Evolutionary conservation across 495 filamentous ascomycete genomes (phyloP), one percentile per base, ranked within the genome.

Genomic region (Parathielavia hyrcaniae): DNA sequence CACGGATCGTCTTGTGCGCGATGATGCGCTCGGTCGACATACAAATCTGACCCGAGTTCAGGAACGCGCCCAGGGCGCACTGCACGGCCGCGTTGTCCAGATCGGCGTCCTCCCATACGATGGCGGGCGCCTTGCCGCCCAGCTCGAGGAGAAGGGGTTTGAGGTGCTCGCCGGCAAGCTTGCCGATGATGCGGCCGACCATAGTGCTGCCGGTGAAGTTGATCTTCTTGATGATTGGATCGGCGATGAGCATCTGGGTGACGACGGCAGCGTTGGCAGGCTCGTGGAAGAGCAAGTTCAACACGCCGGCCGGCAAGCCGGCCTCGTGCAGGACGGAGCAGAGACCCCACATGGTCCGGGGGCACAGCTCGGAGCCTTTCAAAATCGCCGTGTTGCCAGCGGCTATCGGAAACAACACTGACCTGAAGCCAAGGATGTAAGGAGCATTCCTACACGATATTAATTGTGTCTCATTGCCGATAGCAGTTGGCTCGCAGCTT

Each of bases 1-100:
- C 77, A 26, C 80, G 80, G 53, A 96, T 70, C 16, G 79, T 76
- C 39, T 81, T 81, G 67, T 95, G 87, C 22, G 96, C 88, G 20
- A 96, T 72, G 67, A 97, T 88, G 26, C 87, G 83, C 74, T 96
- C 91, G 0, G 90, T 95, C 3, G 83, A 81, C 91, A 97, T 93
- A 76, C 91, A 97, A 50, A 95, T 83, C 76, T 97, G 91, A 1
- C 91, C 91, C 22, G 81, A 68, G 64, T 81, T 76, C 43, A 81
- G 54, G 68, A 84, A 81, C 5, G 80, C 73, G 2, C 82, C 82
- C 5, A 76, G 53, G 0, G 75, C 74, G 62, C 77, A 79, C 48
- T 75, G 69, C 26, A 66, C 45, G 0, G 83, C 85, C 1, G 85
- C 85, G 36, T 74, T 58, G 34, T 80, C 75, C 12, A 88, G 59